phyloP scores from a whole-genome alignment of 495 filamentous ascomycete genomes.

The Trichoderma parareesei region DNA sequence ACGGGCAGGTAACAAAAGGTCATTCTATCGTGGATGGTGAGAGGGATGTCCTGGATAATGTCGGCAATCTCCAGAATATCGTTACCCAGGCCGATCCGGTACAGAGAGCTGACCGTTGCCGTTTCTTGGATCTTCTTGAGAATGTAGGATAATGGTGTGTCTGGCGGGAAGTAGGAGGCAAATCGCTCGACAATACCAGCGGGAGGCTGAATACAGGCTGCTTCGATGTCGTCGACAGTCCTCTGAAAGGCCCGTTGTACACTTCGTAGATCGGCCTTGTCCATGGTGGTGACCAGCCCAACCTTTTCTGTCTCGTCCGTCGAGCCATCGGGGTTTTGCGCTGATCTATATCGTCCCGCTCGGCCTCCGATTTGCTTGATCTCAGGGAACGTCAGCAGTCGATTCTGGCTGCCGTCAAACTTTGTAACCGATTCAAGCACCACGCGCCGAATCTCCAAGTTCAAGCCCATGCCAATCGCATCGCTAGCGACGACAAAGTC shows the following conservation, averaged over 20 bases:
- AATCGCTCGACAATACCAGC: conserved; percentile 58
- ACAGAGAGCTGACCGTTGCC: conserved; percentile 49
- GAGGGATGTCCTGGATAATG: conserved; percentile 53
- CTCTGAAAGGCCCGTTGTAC: conserved; percentile 53
- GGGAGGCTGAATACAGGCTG: conserved; percentile 71
- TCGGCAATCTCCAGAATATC: conserved; percentile 58
- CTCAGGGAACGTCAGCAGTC: conserved; percentile 57
- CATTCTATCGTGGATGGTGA: conserved; percentile 65
- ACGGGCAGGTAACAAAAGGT: conserved; percentile 66
- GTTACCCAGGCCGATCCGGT: conserved; percentile 60
- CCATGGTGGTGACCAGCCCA: conserved; percentile 68
- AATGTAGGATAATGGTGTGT: conserved; percentile 70
- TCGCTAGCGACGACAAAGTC: conserved; percentile 92
- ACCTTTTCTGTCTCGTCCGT: conserved; percentile 19
- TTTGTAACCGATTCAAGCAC: conserved; percentile 77
- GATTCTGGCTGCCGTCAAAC: conserved; percentile 42
- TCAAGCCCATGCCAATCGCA: conserved; percentile 96
- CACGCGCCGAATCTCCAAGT: conserved; percentile 85
- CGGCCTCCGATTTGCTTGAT: conserved; percentile 93
- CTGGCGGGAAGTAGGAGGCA: conserved; percentile 65
- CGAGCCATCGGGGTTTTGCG: conserved; percentile 31
- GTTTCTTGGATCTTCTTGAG: conserved; percentile 63
- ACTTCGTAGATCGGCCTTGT: conserved; percentile 55
- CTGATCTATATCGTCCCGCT: conserved; percentile 80
- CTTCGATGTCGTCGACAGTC: conserved; percentile 56